phyloP scores from a whole-genome alignment of 164 flowering plant species.

The Nelumbo lutea region DNA sequence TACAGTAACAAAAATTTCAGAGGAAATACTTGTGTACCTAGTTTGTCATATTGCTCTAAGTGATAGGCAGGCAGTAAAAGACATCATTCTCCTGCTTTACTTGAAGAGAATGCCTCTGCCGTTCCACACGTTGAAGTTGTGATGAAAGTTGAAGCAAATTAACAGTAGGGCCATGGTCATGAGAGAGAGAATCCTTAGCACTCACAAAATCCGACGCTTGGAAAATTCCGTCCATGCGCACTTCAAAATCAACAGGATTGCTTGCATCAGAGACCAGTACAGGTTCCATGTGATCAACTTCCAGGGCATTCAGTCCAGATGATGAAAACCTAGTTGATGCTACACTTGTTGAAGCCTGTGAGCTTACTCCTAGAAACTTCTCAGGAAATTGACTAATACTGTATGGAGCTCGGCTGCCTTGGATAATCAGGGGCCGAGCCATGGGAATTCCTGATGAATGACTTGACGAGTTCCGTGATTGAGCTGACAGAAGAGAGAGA shows the following conservation, averaged over 20 bases:
- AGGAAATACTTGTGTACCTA: conserved; percentile 6
- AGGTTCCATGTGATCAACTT: conserved; percentile 30
- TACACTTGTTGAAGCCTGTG: conserved; percentile 32
- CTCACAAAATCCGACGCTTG: conserved; percentile 25
- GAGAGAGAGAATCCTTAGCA: conserved; percentile 21
- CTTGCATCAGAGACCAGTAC: conserved; percentile 29
- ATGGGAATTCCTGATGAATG: conserved; percentile 35
- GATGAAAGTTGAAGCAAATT: conserved; percentile 55
- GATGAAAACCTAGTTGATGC: conserved; percentile 33
- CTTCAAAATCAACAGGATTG: conserved; percentile 27
- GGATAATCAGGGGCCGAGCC: conserved; percentile 21
- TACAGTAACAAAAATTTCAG: not conserved
- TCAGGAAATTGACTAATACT: conserved; percentile 26
- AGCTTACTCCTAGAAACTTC: conserved; percentile 23
- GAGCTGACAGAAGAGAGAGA: conserved; percentile 86
- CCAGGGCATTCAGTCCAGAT: conserved; percentile 24
- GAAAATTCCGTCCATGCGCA: conserved; percentile 25
- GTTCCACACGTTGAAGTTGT: conserved; percentile 53
- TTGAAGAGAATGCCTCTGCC: conserved; percentile 32
- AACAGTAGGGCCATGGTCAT: conserved; percentile 33
- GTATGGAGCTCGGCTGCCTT: conserved; percentile 21
- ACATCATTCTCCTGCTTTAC: conserved; percentile 37
- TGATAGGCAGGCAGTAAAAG: conserved; percentile 31
- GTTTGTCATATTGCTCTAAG: conserved; percentile 8
- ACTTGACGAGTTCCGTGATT: conserved; percentile 37